Evolutionary conservation across 345 rosid genomes (phyloP), one percentile per base, ranked within the genome.

Genomic region (Eucalyptus cladocalyx): DNA sequence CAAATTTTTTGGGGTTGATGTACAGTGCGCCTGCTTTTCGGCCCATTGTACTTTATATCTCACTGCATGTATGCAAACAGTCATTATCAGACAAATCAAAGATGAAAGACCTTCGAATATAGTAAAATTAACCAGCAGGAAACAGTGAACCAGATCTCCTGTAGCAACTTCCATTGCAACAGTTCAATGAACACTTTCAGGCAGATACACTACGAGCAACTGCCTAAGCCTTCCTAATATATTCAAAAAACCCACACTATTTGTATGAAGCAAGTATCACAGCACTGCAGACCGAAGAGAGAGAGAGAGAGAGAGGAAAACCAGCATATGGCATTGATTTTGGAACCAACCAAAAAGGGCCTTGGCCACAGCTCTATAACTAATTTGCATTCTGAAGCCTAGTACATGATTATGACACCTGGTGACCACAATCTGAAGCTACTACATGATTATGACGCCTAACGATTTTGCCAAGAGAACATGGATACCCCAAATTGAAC

Each of bases 1-100:
- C 95, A 40, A 95, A 93, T 87, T 94, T 96, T 91, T 96, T 97
- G 3, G 99, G 92, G 93, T 94, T 96, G 72, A 96, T 95, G 93
- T 95, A 95, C 80, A 95, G 88, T 48, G 89, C 90, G 17, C 95
- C 96, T 87, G 94, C 93, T 91, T 96, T 95, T 88, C 95, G 92
- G 81, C 97, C 98, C 99, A 97, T 97, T 60, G 76, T 87, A 47
- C 42, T 49, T 49, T 53, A 37, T 45, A 72, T 90, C 34, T 40
- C 62, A 40, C 62, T 87, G 88, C 87, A 87, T 23, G 50, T 21
- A 80, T 45, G 65, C 54, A 40, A 69, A 72, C 65, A 28, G 32
- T 37, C 49, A 24, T 47, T 16, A 45, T 67, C 81, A 62, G 89
- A 65, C 42, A 87, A 56, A 48, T 43, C 30, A 76, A 21, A 76